A percentile compares a stretch with the other conserved stretches of the same genome.
These are phyloP conservation scores for Kluyveromyces nonfermentans DNA, from an alignment of 805 yeast genomes.

Conservation along the genomic window DNA sequence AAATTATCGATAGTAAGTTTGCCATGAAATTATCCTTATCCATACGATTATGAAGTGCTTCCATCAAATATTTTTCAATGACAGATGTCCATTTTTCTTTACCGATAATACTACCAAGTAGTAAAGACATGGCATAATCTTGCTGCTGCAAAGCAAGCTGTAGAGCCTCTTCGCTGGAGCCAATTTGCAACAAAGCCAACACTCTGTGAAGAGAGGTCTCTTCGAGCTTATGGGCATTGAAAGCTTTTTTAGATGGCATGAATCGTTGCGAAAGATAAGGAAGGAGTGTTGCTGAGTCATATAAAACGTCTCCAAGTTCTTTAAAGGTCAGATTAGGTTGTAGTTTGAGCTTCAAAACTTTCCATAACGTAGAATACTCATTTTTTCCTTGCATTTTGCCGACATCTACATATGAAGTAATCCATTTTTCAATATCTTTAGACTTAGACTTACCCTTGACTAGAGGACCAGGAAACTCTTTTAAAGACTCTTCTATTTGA, in stretches of 20 bases:
- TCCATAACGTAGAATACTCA: constrained; percentile 16
- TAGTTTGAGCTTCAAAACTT: constrained; percentile 19
- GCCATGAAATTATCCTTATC: constrained; percentile 30
- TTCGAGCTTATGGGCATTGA: constrained; percentile 36
- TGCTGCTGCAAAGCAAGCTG: constrained; percentile 48
- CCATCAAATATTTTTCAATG: constrained; percentile 47
- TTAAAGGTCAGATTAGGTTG: constrained; percentile 21
- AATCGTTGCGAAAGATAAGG: constrained; percentile 19
- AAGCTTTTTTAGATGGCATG: constrained; percentile 6
- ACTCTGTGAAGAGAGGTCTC: constrained; percentile 21
- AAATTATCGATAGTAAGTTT: constrained; percentile 42
- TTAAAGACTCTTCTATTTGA: constrained; percentile 23
- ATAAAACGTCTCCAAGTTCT: constrained; percentile 27
- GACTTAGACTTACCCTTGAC: constrained; percentile 41
- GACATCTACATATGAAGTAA: constrained; percentile 31
- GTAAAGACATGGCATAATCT: constrained; percentile 70
- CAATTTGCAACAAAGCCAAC: constrained; percentile 40
- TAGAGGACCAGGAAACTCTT: constrained; percentile 44
- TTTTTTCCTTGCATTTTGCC: constrained; percentile 15
- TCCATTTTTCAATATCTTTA: constrained; percentile 65
- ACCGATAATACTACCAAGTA: constrained; percentile 60
- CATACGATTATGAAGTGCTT: constrained; percentile 35
- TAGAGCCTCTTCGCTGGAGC: constrained; percentile 60
- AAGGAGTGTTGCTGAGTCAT: constrained; percentile 25
- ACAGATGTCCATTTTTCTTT: constrained; percentile 49